Percentiles rank a stretch among this genome's conserved stretches.
Evolutionary conservation across 768 basidiomycete genomes (phyloP).

Genomic region (Cystobasidium tubakii): DNA sequence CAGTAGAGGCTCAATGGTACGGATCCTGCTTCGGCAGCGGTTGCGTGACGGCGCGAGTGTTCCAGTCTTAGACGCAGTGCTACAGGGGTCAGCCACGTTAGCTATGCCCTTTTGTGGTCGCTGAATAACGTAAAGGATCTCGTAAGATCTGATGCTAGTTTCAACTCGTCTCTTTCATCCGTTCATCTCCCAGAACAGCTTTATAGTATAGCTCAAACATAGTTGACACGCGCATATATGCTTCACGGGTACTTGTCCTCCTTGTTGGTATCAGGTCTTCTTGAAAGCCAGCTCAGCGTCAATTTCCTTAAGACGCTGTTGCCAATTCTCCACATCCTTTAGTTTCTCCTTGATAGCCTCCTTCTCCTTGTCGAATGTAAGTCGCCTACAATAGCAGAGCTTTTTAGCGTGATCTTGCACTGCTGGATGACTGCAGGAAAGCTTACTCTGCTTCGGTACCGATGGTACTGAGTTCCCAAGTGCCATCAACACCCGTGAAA

Average conservation of each 20-base stretch:
- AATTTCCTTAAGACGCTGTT: conserved; percentile 52
- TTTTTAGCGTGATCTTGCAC: conserved; percentile 23
- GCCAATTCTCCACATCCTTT: conserved; percentile 68
- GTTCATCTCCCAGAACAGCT: not conserved
- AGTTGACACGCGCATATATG: too few relatives aligned
- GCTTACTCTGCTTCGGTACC: conserved; percentile 62
- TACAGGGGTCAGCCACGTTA: not conserved
- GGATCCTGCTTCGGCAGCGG: not conserved
- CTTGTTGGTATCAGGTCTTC: conserved; percentile 3
- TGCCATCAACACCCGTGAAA: conserved; percentile 65
- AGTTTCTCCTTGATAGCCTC: conserved; percentile 61
- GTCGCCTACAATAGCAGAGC: conserved; percentile 40
- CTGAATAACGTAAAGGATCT: not conserved
- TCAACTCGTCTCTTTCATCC: not conserved
- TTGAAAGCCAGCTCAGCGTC: conserved; percentile 40
- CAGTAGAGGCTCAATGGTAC: not conserved
- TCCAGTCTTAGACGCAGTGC: not conserved
- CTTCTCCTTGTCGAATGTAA: conserved; percentile 73
- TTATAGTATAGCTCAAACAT: too few relatives aligned
- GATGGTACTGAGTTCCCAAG: conserved; percentile 66
- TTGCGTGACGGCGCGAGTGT: not conserved
- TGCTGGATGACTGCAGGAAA: conserved; percentile 45
- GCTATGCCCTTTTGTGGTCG: not conserved
- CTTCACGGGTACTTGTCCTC: not conserved
- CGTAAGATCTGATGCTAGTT: conserved; percentile 4